These are phyloP conservation scores for Epichloe sp. DNA, from an alignment of 2,329 filamentous ascomycete species.

Conservation along the genomic window DNA sequence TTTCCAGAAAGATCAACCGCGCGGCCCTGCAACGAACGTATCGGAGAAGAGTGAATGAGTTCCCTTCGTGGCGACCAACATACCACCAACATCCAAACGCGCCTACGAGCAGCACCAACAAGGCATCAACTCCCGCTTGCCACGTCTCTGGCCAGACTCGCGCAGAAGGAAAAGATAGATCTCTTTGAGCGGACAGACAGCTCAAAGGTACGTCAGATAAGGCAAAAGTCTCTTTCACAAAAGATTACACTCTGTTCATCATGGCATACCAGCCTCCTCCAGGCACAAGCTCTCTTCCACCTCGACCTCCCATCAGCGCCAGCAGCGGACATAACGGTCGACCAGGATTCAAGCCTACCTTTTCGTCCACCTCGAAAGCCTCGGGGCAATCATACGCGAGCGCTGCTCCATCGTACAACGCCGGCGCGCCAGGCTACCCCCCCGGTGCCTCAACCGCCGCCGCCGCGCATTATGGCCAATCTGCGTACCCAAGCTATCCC, in stretches of 20 bases:
- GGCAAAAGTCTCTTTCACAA: neutral
- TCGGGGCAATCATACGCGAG: slow-evolving; percentile 26
- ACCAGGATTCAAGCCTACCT: slow-evolving; percentile 36
- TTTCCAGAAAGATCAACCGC: no score
- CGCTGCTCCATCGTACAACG: slow-evolving; percentile 14
- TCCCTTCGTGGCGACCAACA: neutral
- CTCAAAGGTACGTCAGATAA: slow-evolving; percentile 37
- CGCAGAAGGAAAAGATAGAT: neutral
- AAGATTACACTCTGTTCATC: slow-evolving; percentile 39
- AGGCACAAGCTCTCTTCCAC: slow-evolving; percentile 55
- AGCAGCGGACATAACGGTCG: slow-evolving; percentile 17
- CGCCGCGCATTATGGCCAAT: slow-evolving; percentile 6
- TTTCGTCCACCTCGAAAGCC: slow-evolving; percentile 25
- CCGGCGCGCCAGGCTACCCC: slow-evolving; percentile 12
- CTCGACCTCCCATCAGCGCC: slow-evolving; percentile 55
- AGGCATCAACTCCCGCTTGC: neutral
- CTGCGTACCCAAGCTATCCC: slow-evolving; percentile 18
- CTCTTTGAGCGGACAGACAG: slow-evolving; percentile 25
- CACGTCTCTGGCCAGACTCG: neutral
- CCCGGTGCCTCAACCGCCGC: neutral
- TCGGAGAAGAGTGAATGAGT: no score
- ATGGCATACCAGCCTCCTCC: slow-evolving; percentile 83
- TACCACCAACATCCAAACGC: neutral
- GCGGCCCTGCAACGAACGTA: no score
- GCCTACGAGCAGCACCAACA: neutral